Percentiles rank a stretch among this genome's conserved stretches.
Conservation (phyloP, 305 asterid species). For the Salvia sclarea region DNA sequence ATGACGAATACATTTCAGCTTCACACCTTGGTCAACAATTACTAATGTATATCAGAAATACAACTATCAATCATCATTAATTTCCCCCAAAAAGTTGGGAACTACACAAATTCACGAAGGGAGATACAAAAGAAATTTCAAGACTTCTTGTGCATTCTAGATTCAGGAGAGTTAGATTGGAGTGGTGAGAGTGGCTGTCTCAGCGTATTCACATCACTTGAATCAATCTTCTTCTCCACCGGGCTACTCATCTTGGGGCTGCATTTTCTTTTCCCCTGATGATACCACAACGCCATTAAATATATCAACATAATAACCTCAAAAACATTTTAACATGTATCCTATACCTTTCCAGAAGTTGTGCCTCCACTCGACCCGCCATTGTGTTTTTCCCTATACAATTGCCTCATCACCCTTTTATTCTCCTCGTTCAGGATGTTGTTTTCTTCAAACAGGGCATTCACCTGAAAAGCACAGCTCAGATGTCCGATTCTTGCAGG, state of each 20-base stretch:
- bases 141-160: constrained; percentile 55
- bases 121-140: constrained; percentile 11
- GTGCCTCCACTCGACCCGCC: constrained; percentile 62
- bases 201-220: constrained; percentile 44
- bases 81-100: not conserved
- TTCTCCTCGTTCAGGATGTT: constrained; percentile 61
- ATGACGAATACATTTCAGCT: too few relatives aligned
- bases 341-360: constrained; percentile 59
- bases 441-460: constrained; percentile 65
- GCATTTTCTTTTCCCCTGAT: constrained; percentile 77
- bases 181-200: constrained; percentile 82
- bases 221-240: constrained; percentile 63
- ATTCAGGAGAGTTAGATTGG: constrained; percentile 64
- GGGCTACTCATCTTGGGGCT: constrained; percentile 57
- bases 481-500: constrained; percentile 9
- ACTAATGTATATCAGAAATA: not conserved
- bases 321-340: not conserved
- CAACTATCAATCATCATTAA: not conserved
- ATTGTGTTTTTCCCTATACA: constrained; percentile 55
- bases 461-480: constrained; percentile 60
- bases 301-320: constrained; percentile 1
- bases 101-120: not conserved
- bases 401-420: constrained; percentile 55
- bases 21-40: too few relatives aligned
- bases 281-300: not conserved